Conservation (phyloP, 441 rosid genomes). For the Gossypium laxum region DNA sequence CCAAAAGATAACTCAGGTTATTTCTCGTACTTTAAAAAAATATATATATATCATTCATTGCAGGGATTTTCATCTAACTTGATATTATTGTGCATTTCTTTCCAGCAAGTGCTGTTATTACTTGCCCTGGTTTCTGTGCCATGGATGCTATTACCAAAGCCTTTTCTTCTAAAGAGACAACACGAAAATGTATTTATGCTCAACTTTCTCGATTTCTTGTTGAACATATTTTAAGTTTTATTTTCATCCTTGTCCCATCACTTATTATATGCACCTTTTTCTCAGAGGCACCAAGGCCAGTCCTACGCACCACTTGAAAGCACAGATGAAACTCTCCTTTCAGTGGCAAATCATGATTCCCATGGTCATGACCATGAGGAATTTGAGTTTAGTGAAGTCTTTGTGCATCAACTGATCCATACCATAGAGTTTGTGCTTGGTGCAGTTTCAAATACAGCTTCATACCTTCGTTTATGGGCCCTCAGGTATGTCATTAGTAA, state of each 20-base stretch:
- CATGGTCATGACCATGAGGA: slow-evolving; percentile 67
- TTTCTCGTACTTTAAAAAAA: neutral
- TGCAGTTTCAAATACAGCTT: slow-evolving; percentile 96
- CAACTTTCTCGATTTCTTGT: neutral
- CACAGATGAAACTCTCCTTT: slow-evolving; percentile 56
- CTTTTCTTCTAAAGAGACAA: slow-evolving; percentile 73
- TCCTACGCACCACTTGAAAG: slow-evolving; percentile 40
- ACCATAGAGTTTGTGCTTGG: slow-evolving; percentile 93
- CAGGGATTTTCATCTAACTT: neutral
- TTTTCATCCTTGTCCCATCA: neutral
- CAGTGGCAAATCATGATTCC: slow-evolving; percentile 41
- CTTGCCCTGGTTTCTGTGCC: slow-evolving; percentile 81
- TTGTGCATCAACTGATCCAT: slow-evolving; percentile 86
- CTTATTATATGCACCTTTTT: slow-evolving; percentile 16
- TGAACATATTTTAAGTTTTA: neutral
- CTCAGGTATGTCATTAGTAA: slow-evolving; percentile 48
- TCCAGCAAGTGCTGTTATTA: slow-evolving; percentile 59
- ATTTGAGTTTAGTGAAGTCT: slow-evolving; percentile 85
- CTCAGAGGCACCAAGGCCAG: slow-evolving; percentile 74
- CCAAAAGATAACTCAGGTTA: slow-evolving; percentile 68
- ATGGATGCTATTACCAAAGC: slow-evolving; percentile 94
- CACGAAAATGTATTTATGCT: slow-evolving; percentile 45
- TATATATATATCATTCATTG: neutral
- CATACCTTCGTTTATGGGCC: slow-evolving; percentile 92
- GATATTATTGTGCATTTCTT: neutral